Conservation (phyloP, 495 filamentous ascomycete species). For the Clavariopsis aquatica region DNA sequence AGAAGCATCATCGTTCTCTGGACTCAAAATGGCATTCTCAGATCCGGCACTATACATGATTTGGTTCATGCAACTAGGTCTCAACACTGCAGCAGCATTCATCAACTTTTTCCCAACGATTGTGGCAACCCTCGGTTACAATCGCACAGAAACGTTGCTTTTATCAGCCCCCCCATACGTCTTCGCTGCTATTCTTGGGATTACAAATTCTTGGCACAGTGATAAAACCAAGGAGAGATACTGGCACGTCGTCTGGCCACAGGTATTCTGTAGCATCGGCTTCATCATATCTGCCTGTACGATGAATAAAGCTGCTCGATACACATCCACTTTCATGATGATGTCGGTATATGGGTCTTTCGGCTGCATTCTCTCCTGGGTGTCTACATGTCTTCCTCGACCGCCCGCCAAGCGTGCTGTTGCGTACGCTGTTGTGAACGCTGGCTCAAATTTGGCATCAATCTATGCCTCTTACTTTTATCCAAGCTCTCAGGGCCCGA, state of each 20-base stretch:
- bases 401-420: slow-evolving; percentile 18
- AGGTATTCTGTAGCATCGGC: slow-evolving; percentile 64
- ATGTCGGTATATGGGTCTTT: not conserved
- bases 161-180: slow-evolving; percentile 64
- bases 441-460: not conserved
- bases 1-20: slow-evolving; percentile 40
- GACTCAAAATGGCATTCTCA: slow-evolving; percentile 43
- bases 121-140: slow-evolving; percentile 68
- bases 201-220: slow-evolving; percentile 71
- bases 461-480: slow-evolving; percentile 15
- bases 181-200: slow-evolving; percentile 65
- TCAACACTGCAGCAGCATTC: slow-evolving; percentile 66
- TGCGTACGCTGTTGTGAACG: slow-evolving; percentile 9
- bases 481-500: slow-evolving; percentile 10
- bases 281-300: slow-evolving; percentile 75
- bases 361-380: slow-evolving; percentile 15
- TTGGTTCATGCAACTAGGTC: slow-evolving; percentile 54
- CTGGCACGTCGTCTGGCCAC: slow-evolving; percentile 67
- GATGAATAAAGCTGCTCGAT: slow-evolving; percentile 62
- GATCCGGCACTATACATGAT: slow-evolving; percentile 50
- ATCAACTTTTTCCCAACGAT: slow-evolving; percentile 88
- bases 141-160: slow-evolving; percentile 64
- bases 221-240: slow-evolving; percentile 75
- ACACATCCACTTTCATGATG: slow-evolving; percentile 83
- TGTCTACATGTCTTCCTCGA: slow-evolving; percentile 5